phyloP scores from a whole-genome alignment of 73 alveolate species.

The Diophrys sp. region DNA sequence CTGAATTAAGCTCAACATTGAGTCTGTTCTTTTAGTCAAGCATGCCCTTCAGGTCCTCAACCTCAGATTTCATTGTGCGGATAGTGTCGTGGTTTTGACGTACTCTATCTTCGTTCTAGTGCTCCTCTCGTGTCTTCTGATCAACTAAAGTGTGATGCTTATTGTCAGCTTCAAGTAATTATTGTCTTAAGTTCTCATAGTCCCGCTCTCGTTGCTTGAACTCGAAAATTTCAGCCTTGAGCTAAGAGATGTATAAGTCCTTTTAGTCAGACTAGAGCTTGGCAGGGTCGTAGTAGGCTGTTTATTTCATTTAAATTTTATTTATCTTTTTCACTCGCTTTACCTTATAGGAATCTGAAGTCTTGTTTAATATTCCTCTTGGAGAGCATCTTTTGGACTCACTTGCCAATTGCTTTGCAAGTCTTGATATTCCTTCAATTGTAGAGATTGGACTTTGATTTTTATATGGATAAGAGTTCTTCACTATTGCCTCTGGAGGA shows the following conservation, averaged over 20 bases:
- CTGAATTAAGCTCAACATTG: slow-evolving; percentile 2
- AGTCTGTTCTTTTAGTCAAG: background rate
- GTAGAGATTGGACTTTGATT: no score
- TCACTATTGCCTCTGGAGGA: no score
- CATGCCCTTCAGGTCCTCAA: slow-evolving; percentile 33
- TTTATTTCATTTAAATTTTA: no score
- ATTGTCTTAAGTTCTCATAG: slow-evolving; percentile 36
- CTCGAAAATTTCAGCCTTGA: slow-evolving; percentile 40
- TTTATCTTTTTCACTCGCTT: no score
- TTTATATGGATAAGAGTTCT: no score
- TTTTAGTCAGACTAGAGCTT: slow-evolving; percentile 27
- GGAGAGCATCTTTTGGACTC: no score
- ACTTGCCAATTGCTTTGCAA: no score
- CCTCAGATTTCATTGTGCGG: slow-evolving; percentile 23
- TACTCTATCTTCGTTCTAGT: slow-evolving; percentile 38
- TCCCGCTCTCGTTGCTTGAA: slow-evolving; percentile 44
- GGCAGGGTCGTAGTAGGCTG: slow-evolving; percentile 10
- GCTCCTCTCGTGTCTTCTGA: slow-evolving; percentile 21
- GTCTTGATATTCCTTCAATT: no score
- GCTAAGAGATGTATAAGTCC: slow-evolving; percentile 33
- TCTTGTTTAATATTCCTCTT: no score
- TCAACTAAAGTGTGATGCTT: slow-evolving; percentile 26
- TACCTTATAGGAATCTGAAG: no score
- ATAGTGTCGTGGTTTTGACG: slow-evolving; percentile 34
- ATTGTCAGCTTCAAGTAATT: slow-evolving; percentile 26